Evolutionary conservation across 768 basidiomycete genomes (phyloP), one percentile per base, ranked within the genome.

Genomic region (Leucocoprinus sp.): DNA sequence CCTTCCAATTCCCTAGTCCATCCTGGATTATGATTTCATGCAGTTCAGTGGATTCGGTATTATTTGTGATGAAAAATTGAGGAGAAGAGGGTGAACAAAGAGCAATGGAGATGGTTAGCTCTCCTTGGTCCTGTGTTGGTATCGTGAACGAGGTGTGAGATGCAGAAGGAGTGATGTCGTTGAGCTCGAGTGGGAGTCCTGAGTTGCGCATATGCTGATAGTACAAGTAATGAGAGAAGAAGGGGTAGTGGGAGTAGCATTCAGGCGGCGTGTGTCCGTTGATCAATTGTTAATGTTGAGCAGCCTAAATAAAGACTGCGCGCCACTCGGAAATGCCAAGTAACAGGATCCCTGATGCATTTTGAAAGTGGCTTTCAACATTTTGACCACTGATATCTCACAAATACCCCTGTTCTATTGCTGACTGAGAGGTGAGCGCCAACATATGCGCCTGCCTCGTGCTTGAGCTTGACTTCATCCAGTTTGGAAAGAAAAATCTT

Each of bases 331-430:
- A n/a, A n/a, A n/a, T n/a, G n/a, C n/a, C n/a, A n/a, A n/a, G n/a
- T n/a, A n/a, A n/a, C n/a, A n/a, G n/a, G n/a, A n/a, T n/a, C n/a
- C n/a, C n/a, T n/a, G 23, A 83, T 85, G 83, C 74, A 73, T 35
- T 61, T 75, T 24, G 80, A 84, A 57, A 69, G 83, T 37, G 83
- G 83, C 26, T 84, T 83, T 53, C 80, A 84, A 51, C 67, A 65
- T 8, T 42, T 12, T 40, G 21, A 18, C 31, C 19, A 21, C 3
- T 12, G 18, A 11, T 21, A 14, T 27, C 9, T 17, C 19, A 5
- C 48, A 83, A 80, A 64, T 62, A 2, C 75, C 71, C 69, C 74
- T 0, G 80, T 79, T 5, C 64, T 90, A 4, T 54, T 74, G 6
- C 52, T 85, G 1, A 81, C 84, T 3, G 28, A 55, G 19, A 63